Evolutionary conservation across 805 yeast species (phyloP).

Genomic region (Wickerhamomyces alni): DNA sequence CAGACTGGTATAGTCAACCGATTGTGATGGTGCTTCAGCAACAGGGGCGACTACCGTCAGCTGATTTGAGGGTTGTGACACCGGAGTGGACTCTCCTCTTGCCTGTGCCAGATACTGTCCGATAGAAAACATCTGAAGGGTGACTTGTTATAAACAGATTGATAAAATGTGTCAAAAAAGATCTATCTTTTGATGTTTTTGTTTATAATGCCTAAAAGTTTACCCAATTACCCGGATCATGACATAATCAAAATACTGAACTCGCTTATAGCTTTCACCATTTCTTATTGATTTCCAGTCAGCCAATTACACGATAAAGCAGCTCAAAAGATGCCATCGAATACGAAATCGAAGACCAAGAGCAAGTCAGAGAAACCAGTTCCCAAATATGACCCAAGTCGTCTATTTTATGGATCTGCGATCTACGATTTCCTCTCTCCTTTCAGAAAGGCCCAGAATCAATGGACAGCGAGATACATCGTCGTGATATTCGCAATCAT

Average conservation of each 20-base stretch:
- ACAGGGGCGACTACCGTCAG: constrained; percentile 9
- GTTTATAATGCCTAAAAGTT: constrained; percentile 7
- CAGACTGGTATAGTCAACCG: constrained; percentile 17
- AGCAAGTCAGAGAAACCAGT: neutral
- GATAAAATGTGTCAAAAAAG: neutral
- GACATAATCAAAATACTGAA: too few relatives aligned
- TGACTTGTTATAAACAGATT: too few relatives aligned
- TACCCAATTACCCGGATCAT: neutral
- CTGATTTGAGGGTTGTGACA: constrained; percentile 3
- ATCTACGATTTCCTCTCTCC: constrained; percentile 72
- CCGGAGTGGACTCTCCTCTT: too few relatives aligned
- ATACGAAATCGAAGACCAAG: neutral
- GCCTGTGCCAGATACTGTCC: constrained; percentile 13
- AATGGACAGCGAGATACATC: constrained; percentile 85
- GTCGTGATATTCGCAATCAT: constrained; percentile 68
- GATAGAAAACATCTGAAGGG: constrained; percentile 20
- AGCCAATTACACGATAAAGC: neutral
- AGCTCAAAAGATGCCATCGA: neutral
- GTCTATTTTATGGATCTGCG: constrained; percentile 51
- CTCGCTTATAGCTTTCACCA: too few relatives aligned
- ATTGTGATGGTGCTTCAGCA: constrained; percentile 1
- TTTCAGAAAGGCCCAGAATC: constrained; percentile 75
- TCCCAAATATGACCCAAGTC: constrained; percentile 8
- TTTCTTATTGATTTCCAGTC: too few relatives aligned
- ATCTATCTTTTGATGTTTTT: too few relatives aligned